These are phyloP conservation scores for Pythium scleroteichum DNA, from an alignment of 352 stramenopile genomes.

Conservation along the genomic window DNA sequence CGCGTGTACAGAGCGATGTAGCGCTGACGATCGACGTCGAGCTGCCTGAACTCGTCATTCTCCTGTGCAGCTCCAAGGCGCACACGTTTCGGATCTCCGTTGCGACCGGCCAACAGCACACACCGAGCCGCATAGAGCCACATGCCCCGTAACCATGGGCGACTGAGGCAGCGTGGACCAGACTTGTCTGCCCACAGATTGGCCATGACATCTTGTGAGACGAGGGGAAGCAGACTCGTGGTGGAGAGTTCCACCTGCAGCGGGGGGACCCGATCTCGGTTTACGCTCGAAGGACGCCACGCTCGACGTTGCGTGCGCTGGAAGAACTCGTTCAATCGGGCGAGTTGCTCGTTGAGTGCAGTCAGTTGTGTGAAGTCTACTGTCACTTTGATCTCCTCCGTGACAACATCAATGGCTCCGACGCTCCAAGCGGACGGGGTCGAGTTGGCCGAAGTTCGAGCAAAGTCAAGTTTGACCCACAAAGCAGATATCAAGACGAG, in stretches of 20 bases:
- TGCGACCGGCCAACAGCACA: slow-evolving; percentile 38
- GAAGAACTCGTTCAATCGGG: slow-evolving; percentile 39
- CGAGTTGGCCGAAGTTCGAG: slow-evolving; percentile 7
- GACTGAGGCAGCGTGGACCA: slow-evolving; percentile 24
- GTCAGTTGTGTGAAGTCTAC: slow-evolving; percentile 59
- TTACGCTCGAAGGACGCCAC: slow-evolving; percentile 53
- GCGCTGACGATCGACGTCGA: slow-evolving; percentile 21
- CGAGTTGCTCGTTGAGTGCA: slow-evolving; percentile 45
- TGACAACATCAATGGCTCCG: slow-evolving; percentile 55
- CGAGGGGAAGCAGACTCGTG: slow-evolving; percentile 40
- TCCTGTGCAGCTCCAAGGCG: slow-evolving; percentile 2
- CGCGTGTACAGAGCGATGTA: slow-evolving; percentile 69
- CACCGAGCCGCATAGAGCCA: slow-evolving; percentile 66
- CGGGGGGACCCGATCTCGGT: slow-evolving; percentile 41
- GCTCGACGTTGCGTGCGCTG: slow-evolving; percentile 34
- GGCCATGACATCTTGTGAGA: slow-evolving; percentile 4
- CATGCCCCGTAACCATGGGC: slow-evolving; percentile 59
- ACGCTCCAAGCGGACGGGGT: slow-evolving; percentile 20
- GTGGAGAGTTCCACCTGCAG: slow-evolving; percentile 35
- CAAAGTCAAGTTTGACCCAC: slow-evolving; percentile 69
- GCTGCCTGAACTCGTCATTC: neutral
- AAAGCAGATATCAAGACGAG: slow-evolving; percentile 50
- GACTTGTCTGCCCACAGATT: slow-evolving; percentile 32
- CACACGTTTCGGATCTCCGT: slow-evolving; percentile 17
- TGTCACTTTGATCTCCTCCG: slow-evolving; percentile 55